Percentiles rank a stretch among this genome's conserved stretches.
Conservation (phyloP, 1,139 yeast species). For the Hansenula sp. region DNA sequence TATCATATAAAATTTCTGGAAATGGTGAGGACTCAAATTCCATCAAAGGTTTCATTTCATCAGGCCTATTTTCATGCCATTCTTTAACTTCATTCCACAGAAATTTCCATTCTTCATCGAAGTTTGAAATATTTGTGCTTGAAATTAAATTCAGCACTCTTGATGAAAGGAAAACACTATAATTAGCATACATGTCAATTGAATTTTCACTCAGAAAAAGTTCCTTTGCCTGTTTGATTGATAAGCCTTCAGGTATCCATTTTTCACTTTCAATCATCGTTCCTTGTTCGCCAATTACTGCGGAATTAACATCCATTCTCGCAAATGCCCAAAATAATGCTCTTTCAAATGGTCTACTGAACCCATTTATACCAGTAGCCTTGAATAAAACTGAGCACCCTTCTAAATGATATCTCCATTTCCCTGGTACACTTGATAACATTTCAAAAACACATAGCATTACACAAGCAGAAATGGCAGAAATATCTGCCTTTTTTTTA, state of each 20-base stretch:
- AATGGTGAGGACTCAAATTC: constrained; percentile 29
- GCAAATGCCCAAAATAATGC: constrained; percentile 38
- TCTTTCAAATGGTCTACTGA: constrained; percentile 28
- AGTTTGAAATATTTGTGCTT: constrained; percentile 19
- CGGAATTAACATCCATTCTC: constrained; percentile 36
- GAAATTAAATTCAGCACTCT: constrained; percentile 31
- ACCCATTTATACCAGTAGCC: constrained; percentile 35
- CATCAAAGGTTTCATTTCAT: constrained; percentile 28
- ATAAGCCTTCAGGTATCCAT: constrained; percentile 32
- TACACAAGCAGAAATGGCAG: constrained; percentile 28
- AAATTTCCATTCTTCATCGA: constrained; percentile 32
- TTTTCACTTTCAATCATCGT: constrained; percentile 30
- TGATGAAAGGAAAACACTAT: constrained; percentile 34
- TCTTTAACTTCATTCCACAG: constrained; percentile 33
- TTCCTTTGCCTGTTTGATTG: constrained; percentile 23
- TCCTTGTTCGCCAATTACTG: constrained; percentile 32
- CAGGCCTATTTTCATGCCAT: constrained; percentile 34
- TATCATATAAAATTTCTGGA: constrained; percentile 34
- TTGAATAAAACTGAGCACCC: constrained; percentile 36
- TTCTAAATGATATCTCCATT: constrained; percentile 35
- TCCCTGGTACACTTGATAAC: constrained; percentile 32
- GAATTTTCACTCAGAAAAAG: constrained; percentile 22
- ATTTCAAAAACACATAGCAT: constrained; percentile 33
- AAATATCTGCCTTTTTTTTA: constrained; percentile 23
- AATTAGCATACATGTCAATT: constrained; percentile 39